These are phyloP conservation scores for Clitocybe nebularis DNA, from an alignment of 1,284 basidiomycete genomes.

Conservation along the genomic window DNA sequence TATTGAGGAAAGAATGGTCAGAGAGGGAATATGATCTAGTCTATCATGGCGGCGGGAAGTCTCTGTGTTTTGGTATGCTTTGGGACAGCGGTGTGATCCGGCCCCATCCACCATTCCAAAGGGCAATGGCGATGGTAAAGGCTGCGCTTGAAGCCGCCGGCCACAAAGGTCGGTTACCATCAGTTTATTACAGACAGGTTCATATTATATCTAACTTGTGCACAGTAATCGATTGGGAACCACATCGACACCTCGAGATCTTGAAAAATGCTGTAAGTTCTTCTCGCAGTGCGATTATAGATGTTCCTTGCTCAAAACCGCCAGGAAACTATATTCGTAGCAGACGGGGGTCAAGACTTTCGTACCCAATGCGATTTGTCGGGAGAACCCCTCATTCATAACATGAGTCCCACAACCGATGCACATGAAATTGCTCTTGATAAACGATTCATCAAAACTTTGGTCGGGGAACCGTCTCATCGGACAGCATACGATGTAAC, in stretches of 20 bases:
- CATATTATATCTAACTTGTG: slow-evolving; percentile 1
- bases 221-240: slow-evolving; percentile 49
- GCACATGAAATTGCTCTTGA: slow-evolving; percentile 26
- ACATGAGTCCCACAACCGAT: slow-evolving; percentile 32
- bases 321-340: slow-evolving; percentile 41
- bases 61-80: slow-evolving; percentile 61
- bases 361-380: slow-evolving; percentile 32
- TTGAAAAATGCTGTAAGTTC: slow-evolving; percentile 42
- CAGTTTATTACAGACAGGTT: neutral
- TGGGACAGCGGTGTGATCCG: slow-evolving; percentile 44
- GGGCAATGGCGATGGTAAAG: slow-evolving; percentile 57
- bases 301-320: neutral
- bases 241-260: slow-evolving; percentile 45
- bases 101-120: slow-evolving; percentile 38
- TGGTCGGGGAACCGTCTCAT: slow-evolving; percentile 31
- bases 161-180: slow-evolving; percentile 23
- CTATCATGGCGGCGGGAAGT: slow-evolving; percentile 46
- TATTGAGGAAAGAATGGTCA: slow-evolving; percentile 61
- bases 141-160: slow-evolving; percentile 56
- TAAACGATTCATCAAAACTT: slow-evolving; percentile 29
- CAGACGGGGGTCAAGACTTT: slow-evolving; percentile 41
- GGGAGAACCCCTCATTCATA: slow-evolving; percentile 38
- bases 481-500: slow-evolving; percentile 33
- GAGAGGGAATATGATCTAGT: slow-evolving; percentile 52
- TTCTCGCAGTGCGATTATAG: neutral